Conservation (phyloP, 2,329 filamentous ascomycete genomes). For the Grosmannia huntii region DNA sequence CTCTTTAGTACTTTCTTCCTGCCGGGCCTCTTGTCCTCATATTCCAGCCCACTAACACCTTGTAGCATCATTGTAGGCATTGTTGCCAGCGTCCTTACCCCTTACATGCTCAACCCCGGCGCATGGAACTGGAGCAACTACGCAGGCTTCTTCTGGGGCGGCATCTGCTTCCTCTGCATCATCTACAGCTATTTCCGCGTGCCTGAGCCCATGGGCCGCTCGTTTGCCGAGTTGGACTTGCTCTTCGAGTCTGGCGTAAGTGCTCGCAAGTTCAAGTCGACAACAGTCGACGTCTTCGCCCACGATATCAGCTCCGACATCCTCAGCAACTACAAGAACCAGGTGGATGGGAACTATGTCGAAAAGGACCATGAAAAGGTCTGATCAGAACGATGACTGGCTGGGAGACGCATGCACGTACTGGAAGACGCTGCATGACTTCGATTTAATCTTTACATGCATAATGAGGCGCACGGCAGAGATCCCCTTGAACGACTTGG, state of each 20-base stretch:
- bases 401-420: background rate
- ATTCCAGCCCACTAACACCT: background rate
- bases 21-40: background rate
- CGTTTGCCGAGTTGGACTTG: conserved; percentile 76
- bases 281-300: conserved; percentile 43
- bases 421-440: background rate
- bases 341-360: conserved; percentile 17
- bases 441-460: background rate
- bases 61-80: conserved; percentile 62
- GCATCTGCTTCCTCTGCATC: conserved; percentile 67
- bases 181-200: conserved; percentile 72
- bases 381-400: background rate
- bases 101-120: conserved; percentile 83
- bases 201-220: conserved; percentile 67
- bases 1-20: conserved; percentile 7
- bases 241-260: conserved; percentile 64
- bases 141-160: conserved; percentile 80
- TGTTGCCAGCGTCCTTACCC: conserved; percentile 67
- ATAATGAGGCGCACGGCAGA: background rate
- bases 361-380: conserved; percentile 1
- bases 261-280: conserved; percentile 58
- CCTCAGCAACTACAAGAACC: conserved; percentile 34
- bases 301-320: conserved; percentile 35
- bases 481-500: background rate
- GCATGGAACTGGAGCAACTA: conserved; percentile 85